Evolutionary conservation across 1,284 basidiomycete species (phyloP).

Genomic region (Volvariella volvacea): DNA sequence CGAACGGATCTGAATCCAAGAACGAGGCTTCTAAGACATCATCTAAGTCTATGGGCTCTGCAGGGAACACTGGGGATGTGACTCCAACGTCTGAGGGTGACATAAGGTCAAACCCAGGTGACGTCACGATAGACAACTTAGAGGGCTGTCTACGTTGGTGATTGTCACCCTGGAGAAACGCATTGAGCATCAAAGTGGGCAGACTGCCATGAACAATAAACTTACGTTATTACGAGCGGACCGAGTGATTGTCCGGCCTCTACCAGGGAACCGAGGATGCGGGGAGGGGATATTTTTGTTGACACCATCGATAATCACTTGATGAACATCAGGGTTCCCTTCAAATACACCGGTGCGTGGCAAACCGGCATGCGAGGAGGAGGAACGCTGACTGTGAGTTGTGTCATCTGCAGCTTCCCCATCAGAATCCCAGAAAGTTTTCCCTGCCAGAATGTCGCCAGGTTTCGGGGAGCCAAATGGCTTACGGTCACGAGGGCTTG

Average conservation of each 20-base stretch:
- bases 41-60: slow-evolving; percentile 64
- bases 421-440: slow-evolving; percentile 40
- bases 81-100: background rate
- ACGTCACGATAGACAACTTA: background rate
- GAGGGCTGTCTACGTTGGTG: background rate
- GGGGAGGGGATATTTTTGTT: slow-evolving; percentile 56
- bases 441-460: slow-evolving; percentile 59
- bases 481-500: slow-evolving; percentile 27
- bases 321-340: slow-evolving; percentile 26
- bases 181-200: too few species aligned
- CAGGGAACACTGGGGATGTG: slow-evolving; percentile 21
- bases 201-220: slow-evolving; percentile 6
- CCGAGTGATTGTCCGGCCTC: slow-evolving; percentile 26
- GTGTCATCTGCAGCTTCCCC: slow-evolving; percentile 34
- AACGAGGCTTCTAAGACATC: slow-evolving; percentile 75
- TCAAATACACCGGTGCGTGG: slow-evolving; percentile 57
- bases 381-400: slow-evolving; percentile 16
- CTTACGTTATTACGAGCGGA: slow-evolving; percentile 26
- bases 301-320: slow-evolving; percentile 54
- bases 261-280: slow-evolving; percentile 43
- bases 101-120: background rate
- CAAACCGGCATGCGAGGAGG: slow-evolving; percentile 22
- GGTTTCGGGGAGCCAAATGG: slow-evolving; percentile 44
- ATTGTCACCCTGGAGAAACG: too few species aligned
- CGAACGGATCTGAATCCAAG: slow-evolving; percentile 48